Evolutionary conservation across 2,329 filamentous ascomycete species (phyloP), one percentile per base, ranked within the genome.

Genomic region (Colletotrichum sublineola): DNA sequence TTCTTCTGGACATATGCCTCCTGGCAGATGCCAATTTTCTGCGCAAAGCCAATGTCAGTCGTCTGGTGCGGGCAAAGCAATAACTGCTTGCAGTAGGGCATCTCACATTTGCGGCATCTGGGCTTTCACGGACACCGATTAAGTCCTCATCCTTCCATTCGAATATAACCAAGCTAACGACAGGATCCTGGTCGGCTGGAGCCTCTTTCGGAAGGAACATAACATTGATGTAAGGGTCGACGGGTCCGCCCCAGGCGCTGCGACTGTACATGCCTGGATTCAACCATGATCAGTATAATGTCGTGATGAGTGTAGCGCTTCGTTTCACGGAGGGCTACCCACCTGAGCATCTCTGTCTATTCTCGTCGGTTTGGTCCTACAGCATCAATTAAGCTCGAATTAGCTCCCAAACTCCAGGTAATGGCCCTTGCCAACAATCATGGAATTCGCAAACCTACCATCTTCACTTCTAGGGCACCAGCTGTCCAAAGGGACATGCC

Each of bases 131-230:
- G 71, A 93, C 87, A 55, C 96, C 95, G 75, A 99, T 91, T 67
- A 96, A 86, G 63, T 90, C 84, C 79, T 93, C 91, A 79, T 99
- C 96, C 76, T 89, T 91, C 94, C 95, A 99, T 83, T 99, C 96
- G 81, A 97, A 99, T 75, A 99, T 92, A 64, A 97, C 87, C 77
- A 98, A 83, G 81, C 94, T 97, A 75, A 95, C 92, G 55, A 94
- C 86, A 6, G 93, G 92, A 80, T 97, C 93, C 57, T 88, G 84
- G 68, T 91, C 86, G 42, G 88, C 87, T 70, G 88, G 84, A 77
- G 89, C 81, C 83, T 86, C 79, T 83, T 87, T 82, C 75, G 89
- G 87, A 52, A 92, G 83, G 78, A 97, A 97, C 79, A 94, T 94
- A 81, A 94, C 88, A 76, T 93, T 88, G 81, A 98, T 97, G 84